These are phyloP conservation scores for Ophiostoma triangulosporum DNA, from an alignment of 2,329 filamentous ascomycete species.

Conservation along the genomic window DNA sequence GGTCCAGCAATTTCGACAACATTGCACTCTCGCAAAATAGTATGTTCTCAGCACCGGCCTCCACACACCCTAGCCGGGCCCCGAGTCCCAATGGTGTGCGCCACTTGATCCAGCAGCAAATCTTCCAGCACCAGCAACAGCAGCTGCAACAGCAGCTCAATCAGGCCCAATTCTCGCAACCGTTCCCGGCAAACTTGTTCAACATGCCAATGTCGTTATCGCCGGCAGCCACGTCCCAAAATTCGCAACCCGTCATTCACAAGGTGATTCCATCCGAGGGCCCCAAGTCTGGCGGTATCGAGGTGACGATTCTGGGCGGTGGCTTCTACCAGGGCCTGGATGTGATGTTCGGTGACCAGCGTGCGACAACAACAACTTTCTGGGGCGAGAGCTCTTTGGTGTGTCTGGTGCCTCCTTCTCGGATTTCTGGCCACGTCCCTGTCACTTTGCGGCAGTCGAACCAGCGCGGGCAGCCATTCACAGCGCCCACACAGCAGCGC, in stretches of 20 bases:
- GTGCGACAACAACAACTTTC: constrained; percentile 58
- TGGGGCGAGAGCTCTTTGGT: constrained; percentile 73
- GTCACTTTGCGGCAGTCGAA: constrained; percentile 51
- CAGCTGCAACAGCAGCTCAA: constrained; percentile 18
- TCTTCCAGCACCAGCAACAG: constrained; percentile 21
- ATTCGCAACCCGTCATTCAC: constrained; percentile 48
- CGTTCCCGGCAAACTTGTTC: constrained; percentile 36
- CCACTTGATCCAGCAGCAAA: constrained; percentile 28
- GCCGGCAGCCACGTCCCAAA: constrained; percentile 12
- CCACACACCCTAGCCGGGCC: constrained; percentile 63
- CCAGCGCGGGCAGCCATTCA: constrained; percentile 19
- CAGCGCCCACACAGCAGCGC: constrained; percentile 27
- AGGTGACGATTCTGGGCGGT: constrained; percentile 73
- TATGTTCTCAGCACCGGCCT: constrained; percentile 58
- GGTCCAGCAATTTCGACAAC: constrained; percentile 53
- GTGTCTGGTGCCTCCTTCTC: constrained; percentile 60
- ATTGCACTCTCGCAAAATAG: constrained; percentile 39
- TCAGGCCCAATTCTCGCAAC: constrained; percentile 31
- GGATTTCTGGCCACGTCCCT: constrained; percentile 52
- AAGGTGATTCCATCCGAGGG: constrained; percentile 76
- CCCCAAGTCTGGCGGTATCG: constrained; percentile 68
- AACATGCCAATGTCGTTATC: constrained; percentile 33
- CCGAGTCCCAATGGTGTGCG: constrained; percentile 51
- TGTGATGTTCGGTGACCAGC: constrained; percentile 64
- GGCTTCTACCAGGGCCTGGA: constrained; percentile 65